Evolutionary conservation across 805 yeast genomes (phyloP).

Genomic region (Cyberlindnera sargentensis): DNA sequence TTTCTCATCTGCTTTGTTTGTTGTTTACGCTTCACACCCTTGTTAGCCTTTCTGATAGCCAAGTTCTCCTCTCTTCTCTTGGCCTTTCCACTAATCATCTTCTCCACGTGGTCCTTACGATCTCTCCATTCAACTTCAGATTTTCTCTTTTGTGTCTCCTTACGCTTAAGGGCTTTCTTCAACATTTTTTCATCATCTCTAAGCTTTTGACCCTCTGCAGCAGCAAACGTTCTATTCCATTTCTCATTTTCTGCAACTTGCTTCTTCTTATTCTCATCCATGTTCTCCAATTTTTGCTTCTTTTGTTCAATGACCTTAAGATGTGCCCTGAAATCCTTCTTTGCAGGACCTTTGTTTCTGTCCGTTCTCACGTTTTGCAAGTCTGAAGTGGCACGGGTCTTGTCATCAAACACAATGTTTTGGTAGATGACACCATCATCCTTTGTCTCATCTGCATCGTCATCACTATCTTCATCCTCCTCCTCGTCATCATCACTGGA

Average conservation of each 20-base stretch:
- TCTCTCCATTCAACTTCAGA: constrained; percentile 92
- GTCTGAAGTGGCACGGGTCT: constrained; percentile 73
- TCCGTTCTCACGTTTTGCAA: constrained; percentile 48
- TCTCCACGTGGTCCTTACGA: constrained; percentile 72
- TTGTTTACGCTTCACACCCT: constrained; percentile 71
- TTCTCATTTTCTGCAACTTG: constrained; percentile 62
- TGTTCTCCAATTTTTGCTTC: constrained; percentile 50
- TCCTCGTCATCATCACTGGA: constrained; percentile 37
- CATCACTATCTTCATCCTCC: constrained; percentile 30
- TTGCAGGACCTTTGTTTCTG: constrained; percentile 77
- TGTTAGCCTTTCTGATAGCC: constrained; percentile 76
- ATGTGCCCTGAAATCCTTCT: constrained; percentile 80
- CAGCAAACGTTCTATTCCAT: constrained; percentile 81
- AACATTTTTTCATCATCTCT: constrained; percentile 86
- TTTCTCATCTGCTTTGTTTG: constrained; percentile 61
- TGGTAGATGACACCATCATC: constrained; percentile 57
- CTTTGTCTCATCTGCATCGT: constrained; percentile 25
- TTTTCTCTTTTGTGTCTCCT: constrained; percentile 76
- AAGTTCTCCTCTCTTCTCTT: constrained; percentile 91
- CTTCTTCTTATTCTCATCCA: constrained; percentile 56
- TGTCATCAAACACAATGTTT: constrained; percentile 76
- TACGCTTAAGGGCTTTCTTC: constrained; percentile 77
- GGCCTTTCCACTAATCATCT: constrained; percentile 63
- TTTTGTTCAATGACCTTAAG: constrained; percentile 67
- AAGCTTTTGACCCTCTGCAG: constrained; percentile 82